Evolutionary conservation across 352 stramenopile species (phyloP).

Genomic region (Phytophthora meadii): DNA sequence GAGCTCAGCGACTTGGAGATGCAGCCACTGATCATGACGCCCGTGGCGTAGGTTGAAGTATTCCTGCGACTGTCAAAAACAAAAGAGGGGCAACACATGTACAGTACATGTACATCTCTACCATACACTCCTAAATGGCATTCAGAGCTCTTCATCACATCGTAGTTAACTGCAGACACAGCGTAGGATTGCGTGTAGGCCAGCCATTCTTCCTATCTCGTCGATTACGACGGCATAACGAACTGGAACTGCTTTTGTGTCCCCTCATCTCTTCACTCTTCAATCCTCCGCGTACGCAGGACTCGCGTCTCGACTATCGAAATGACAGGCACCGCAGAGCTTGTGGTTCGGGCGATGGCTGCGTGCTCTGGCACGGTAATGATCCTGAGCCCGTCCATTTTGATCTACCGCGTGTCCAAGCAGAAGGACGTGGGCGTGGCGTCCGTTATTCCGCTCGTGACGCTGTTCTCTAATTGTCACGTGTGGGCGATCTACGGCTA

Average conservation of each 20-base stretch:
- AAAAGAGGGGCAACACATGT: slow-evolving; percentile 12
- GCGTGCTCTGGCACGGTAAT: slow-evolving; percentile 44
- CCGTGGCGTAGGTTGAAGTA: slow-evolving; percentile 25
- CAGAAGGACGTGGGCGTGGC: slow-evolving; percentile 46
- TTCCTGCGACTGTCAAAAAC: slow-evolving; percentile 21
- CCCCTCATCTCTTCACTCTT: slow-evolving; percentile 26
- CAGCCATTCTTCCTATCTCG: slow-evolving; percentile 24
- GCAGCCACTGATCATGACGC: slow-evolving; percentile 33
- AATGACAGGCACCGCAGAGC: slow-evolving; percentile 30
- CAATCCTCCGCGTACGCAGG: slow-evolving; percentile 4
- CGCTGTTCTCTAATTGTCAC: slow-evolving; percentile 56
- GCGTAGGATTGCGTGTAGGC: slow-evolving; percentile 5
- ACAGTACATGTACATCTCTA: neutral
- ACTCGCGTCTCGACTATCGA: slow-evolving; percentile 9
- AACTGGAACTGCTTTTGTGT: slow-evolving; percentile 2
- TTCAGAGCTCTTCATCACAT: slow-evolving; percentile 14
- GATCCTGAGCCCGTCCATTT: slow-evolving; percentile 53
- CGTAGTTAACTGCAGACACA: neutral
- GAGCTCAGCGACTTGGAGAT: slow-evolving; percentile 24
- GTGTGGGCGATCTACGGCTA: slow-evolving; percentile 46
- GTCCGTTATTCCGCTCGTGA: slow-evolving; percentile 62
- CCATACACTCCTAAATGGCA: too few relatives aligned
- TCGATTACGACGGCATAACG: slow-evolving; percentile 17
- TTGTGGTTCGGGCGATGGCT: slow-evolving; percentile 41
- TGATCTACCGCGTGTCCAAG: slow-evolving; percentile 42